Evolutionary conservation across 1,284 basidiomycete genomes (phyloP).

Genomic region (Malassezia sympodialis): DNA sequence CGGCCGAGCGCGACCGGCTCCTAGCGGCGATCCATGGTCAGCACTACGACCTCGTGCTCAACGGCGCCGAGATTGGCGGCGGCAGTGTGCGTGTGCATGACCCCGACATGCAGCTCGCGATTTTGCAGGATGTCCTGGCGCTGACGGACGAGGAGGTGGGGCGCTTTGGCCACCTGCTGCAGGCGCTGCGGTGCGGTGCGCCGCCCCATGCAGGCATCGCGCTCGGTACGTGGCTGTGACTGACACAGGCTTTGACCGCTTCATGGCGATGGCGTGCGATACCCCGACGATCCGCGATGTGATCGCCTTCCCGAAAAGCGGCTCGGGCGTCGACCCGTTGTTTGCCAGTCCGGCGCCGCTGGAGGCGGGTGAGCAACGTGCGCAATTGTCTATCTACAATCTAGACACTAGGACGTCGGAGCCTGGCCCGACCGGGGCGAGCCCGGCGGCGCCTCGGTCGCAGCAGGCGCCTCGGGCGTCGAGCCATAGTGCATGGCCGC

Average conservation of each 20-base stretch:
- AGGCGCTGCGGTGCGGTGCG: slow-evolving; percentile 75
- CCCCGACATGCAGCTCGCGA: slow-evolving; percentile 67
- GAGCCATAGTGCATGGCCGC: slow-evolving; percentile 52
- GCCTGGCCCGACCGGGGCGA: not conserved
- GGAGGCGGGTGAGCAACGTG: not conserved
- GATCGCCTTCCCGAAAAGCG: slow-evolving; percentile 88
- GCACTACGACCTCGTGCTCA: slow-evolving; percentile 93
- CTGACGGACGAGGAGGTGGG: slow-evolving; percentile 61
- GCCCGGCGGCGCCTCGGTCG: not conserved
- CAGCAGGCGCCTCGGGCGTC: not conserved
- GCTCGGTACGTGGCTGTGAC: slow-evolving; percentile 16
- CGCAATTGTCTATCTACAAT: slow-evolving; percentile 4
- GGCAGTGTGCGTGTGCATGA: slow-evolving; percentile 88
- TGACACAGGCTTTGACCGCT: slow-evolving; percentile 63
- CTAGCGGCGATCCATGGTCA: slow-evolving; percentile 61
- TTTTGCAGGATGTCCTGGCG: slow-evolving; percentile 68
- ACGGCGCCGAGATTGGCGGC: slow-evolving; percentile 85
- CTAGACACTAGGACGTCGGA: not conserved
- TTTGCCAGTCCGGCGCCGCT: slow-evolving; percentile 69
- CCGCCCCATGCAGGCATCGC: slow-evolving; percentile 94
- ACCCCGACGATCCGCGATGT: slow-evolving; percentile 79
- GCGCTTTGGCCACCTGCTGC: slow-evolving; percentile 71
- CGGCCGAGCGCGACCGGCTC: not conserved
- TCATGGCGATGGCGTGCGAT: slow-evolving; percentile 78
- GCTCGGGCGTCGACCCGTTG: slow-evolving; percentile 69